phyloP scores from a whole-genome alignment of 169 alveolate genomes.

The Perkinsus chesapeaki region DNA sequence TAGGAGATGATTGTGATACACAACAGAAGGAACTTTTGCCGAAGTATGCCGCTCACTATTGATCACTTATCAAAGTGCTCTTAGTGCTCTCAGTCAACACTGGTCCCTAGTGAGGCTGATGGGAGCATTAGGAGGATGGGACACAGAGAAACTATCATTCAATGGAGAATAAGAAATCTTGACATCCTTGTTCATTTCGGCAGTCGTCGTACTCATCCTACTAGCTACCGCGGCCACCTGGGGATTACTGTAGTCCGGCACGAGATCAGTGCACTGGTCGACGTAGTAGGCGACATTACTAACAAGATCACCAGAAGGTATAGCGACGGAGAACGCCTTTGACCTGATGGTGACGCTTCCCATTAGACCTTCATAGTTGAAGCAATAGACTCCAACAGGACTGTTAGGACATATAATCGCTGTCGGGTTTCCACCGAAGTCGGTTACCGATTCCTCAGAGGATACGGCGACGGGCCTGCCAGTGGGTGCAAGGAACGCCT shows the following conservation, averaged over 20 bases:
- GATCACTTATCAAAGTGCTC: too few relatives aligned
- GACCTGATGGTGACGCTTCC: not conserved
- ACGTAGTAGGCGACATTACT: not conserved
- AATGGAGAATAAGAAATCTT: not conserved
- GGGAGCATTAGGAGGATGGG: not conserved
- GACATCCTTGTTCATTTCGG: not conserved
- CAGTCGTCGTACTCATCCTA: not conserved
- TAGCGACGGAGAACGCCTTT: not conserved
- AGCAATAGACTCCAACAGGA: not conserved
- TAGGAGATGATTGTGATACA: too few relatives aligned
- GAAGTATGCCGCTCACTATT: too few relatives aligned
- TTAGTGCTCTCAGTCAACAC: not conserved
- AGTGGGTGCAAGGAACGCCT: not conserved
- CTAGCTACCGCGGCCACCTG: not conserved
- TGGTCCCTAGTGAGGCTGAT: not conserved
- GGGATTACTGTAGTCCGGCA: not conserved
- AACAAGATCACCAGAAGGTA: not conserved
- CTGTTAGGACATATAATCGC: not conserved
- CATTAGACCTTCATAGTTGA: not conserved
- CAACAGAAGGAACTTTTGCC: too few relatives aligned
- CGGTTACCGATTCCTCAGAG: not conserved
- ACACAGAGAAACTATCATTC: not conserved
- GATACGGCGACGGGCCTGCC: not conserved
- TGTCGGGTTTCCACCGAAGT: not conserved
- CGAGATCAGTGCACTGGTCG: not conserved